Evolutionary conservation across 176 grass and related monocot species (phyloP).

Genomic region (Areca catechu): DNA sequence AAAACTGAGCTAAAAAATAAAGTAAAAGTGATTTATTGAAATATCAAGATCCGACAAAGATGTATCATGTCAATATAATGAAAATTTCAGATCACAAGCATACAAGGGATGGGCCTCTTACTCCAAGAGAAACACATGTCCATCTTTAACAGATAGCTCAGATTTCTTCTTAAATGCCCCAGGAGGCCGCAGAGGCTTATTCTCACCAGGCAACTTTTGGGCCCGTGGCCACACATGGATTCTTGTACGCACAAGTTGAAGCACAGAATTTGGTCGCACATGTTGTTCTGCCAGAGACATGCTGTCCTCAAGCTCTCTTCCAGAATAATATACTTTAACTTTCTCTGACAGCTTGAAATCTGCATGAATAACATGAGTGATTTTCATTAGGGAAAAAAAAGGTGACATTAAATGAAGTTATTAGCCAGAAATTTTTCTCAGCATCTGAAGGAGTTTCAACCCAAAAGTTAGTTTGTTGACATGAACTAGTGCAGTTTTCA

Average conservation of each 20-base stretch:
- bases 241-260: slow-evolving; percentile 76
- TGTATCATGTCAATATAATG: too few species aligned
- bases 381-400: slow-evolving; percentile 5
- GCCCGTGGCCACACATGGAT: slow-evolving; percentile 85
- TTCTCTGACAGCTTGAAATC: slow-evolving; percentile 72
- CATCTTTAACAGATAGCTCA: slow-evolving; percentile 86
- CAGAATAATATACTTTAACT: slow-evolving; percentile 62
- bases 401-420: neutral
- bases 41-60: too few species aligned
- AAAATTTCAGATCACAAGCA: neutral
- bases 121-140: slow-evolving; percentile 93
- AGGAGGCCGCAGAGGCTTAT: slow-evolving; percentile 67
- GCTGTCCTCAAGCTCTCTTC: slow-evolving; percentile 74
- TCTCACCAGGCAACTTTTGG: slow-evolving; percentile 77
- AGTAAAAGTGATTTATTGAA: too few species aligned
- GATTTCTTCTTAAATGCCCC: slow-evolving; percentile 90
- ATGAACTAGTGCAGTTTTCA: too few species aligned
- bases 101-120: slow-evolving; percentile 31
- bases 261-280: slow-evolving; percentile 65
- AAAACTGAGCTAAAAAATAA: too few species aligned
- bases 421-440: neutral
- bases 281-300: slow-evolving; percentile 56
- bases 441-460: too few species aligned
- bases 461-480: too few species aligned
- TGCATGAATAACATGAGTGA: slow-evolving; percentile 25